Evolutionary conservation across 345 rosid species (phyloP).

Genomic region (Salix suchowensis): DNA sequence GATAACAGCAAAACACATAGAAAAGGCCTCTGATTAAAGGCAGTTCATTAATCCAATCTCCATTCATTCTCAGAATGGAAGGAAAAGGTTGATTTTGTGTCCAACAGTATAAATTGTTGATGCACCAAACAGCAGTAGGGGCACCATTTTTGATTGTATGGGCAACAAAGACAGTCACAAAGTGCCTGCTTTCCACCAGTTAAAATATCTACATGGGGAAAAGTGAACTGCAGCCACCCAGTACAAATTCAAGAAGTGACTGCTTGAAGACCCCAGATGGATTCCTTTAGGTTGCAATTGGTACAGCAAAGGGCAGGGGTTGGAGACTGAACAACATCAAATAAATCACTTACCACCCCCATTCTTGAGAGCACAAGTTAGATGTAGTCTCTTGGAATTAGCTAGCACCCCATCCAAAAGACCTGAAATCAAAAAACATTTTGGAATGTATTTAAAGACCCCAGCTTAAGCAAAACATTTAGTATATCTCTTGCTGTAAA

Average conservation of each 20-base stretch:
- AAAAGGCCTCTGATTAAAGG: conserved; percentile 31
- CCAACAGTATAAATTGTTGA: conserved; percentile 17
- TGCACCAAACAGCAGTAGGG: conserved; percentile 31
- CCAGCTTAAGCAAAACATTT: no score
- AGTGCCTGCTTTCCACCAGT: conserved; percentile 40
- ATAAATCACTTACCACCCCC: conserved; percentile 60
- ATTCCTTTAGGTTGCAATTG: conserved; percentile 26
- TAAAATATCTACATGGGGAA: conserved; percentile 53
- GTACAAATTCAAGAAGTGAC: conserved; percentile 34
- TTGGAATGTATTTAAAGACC: no score
- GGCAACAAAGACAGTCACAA: conserved; percentile 20
- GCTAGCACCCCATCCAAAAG: conserved; percentile 27
- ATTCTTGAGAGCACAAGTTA: conserved; percentile 34
- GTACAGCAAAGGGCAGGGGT: conserved; percentile 30
- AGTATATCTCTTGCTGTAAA: not conserved
- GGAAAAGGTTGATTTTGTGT: conserved; percentile 18
- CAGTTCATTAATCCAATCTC: conserved; percentile 30
- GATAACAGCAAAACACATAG: conserved; percentile 36
- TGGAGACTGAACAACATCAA: conserved; percentile 41
- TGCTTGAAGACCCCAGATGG: conserved; percentile 24
- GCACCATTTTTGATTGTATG: conserved; percentile 31
- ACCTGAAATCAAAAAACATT: conserved; percentile 26
- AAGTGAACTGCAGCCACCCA: conserved; percentile 39
- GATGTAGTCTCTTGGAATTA: conserved; percentile 34
- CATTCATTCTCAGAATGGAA: conserved; percentile 11